Base-by-base conservation (phyloP, 345 rosid species). In the Salix arbutifolia region DNA sequence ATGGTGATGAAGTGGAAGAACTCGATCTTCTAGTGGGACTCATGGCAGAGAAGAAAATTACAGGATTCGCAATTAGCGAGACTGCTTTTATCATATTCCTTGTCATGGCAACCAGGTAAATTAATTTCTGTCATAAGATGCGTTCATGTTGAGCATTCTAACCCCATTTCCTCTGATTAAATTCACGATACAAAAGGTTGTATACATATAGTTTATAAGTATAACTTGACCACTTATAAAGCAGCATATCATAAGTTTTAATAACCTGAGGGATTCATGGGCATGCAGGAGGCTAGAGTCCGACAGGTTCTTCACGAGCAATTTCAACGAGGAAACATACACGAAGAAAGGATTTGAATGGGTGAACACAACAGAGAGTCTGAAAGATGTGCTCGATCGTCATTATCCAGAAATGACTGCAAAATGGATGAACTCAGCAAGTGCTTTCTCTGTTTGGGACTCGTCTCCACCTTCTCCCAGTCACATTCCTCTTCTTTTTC, bases 371-470 rank as follows among this genome's bases (percentile, higher is more conserved):
- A 90, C 88, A 2, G 91, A 90, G 42, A 83, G 64, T 58, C 72
- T 88, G 12, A 87, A 81, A 19, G 88, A 90, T 61, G 90, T 90
- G 1, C 26, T 90, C 4, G 83, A 85, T 66, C 87, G 91, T 6
- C 91, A 90, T 74, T 90, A 72, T 52, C 91, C 91, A 19, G 79
- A 84, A 26, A 81, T 86, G 77, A 69, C 89, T 0, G 31, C 79
- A 10, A 86, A 71, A 73, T 90, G 91, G 89, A 87, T 90, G 88
- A 88, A 87, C 46, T 90, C 91, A 0, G 60, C 74, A 6, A 88
- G 90, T 69, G 90, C 94, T 7, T 90, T 90, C 77, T 82, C 85
- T 0, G 94, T 90, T 12, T 88, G 90, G 94, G 91, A 88, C 75
- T 81, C 89, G 0, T 79, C 91, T 65, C 78, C 83, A 0, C 8